These are phyloP conservation scores for Parietaria judaica DNA, from an alignment of 306 rosid species.

Conservation along the genomic window DNA sequence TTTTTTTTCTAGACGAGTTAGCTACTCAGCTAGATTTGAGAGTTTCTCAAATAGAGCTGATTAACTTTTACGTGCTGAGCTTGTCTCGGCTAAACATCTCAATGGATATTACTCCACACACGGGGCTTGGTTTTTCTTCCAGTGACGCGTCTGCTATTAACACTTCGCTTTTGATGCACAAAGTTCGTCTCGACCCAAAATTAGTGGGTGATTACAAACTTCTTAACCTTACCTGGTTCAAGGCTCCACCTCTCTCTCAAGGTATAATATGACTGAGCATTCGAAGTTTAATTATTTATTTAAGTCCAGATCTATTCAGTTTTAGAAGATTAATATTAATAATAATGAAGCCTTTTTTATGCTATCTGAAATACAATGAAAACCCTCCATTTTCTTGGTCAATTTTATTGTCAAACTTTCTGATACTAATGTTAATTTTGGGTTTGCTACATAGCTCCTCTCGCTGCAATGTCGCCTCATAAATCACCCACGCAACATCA, in stretches of 20 bases:
- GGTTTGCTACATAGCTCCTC: conserved; percentile 51
- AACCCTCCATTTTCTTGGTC: no score
- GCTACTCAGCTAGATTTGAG: conserved; percentile 59
- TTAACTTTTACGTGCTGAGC: conserved; percentile 63
- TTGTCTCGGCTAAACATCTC: conserved; percentile 65
- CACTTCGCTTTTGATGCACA: conserved; percentile 62
- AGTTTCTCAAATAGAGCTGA: conserved; percentile 62
- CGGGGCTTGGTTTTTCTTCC: conserved; percentile 69
- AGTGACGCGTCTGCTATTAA: conserved; percentile 54
- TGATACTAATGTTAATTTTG: conserved; percentile 19
- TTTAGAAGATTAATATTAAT: no score
- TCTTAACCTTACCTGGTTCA: conserved; percentile 78
- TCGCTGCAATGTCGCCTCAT: conserved; percentile 42
- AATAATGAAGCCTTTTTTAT: no score
- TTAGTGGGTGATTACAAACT: conserved; percentile 74
- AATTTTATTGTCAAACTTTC: not conserved
- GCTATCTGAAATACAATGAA: no score
- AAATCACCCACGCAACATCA: conserved; percentile 44
- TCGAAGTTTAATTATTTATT: not conserved
- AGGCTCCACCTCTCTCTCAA: conserved; percentile 67
- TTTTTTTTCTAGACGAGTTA: conserved; percentile 49
- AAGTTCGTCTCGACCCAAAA: conserved; percentile 49
- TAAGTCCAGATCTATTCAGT: no score
- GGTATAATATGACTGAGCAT: conserved; percentile 34
- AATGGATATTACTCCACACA: conserved; percentile 72